A percentile compares a stretch with the other conserved stretches of the same genome.
These are phyloP conservation scores for Fraxinus latifolia DNA, from an alignment of 305 asterid species.

Conservation along the genomic window DNA sequence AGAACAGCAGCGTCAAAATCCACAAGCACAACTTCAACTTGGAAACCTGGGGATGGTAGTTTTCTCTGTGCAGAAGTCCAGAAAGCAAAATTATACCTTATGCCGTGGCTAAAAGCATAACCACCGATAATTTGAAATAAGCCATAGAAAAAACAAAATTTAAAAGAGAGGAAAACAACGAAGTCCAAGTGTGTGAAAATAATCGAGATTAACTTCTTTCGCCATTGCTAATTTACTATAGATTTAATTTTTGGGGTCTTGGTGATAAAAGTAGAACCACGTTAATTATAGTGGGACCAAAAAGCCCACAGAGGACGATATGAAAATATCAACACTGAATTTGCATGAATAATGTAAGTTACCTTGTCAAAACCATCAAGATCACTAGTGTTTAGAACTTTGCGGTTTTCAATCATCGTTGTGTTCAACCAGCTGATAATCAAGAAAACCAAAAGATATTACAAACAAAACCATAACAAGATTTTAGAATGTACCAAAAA, in stretches of 20 bases:
- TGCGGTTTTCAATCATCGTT: constrained; percentile 89
- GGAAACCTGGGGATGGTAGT: constrained; percentile 94
- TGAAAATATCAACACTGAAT: neutral
- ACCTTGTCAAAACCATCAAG: constrained; percentile 99
- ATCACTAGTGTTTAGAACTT: constrained; percentile 62
- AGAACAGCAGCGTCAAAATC: constrained; percentile 53
- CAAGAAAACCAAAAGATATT: constrained; percentile 17
- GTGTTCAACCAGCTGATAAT: constrained; percentile 87
- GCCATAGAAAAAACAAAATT: neutral
- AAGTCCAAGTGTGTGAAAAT: neutral
- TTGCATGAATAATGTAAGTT: constrained; percentile 13
- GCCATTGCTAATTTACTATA: neutral
- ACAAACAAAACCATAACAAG: neutral
- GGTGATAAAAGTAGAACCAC: neutral
- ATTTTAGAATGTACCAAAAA: neutral
- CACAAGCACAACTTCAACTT: constrained; percentile 83
- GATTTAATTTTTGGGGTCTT: neutral
- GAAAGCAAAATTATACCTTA: neutral
- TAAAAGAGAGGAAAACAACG: neutral
- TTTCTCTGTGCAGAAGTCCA: constrained; percentile 61
- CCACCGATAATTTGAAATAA: neutral
- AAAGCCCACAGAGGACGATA: neutral
- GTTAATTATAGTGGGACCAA: neutral
- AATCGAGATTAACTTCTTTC: neutral
- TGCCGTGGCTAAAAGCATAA: neutral